Evolutionary conservation across 345 rosid species (phyloP).

Genomic region (Arabis alpina): DNA sequence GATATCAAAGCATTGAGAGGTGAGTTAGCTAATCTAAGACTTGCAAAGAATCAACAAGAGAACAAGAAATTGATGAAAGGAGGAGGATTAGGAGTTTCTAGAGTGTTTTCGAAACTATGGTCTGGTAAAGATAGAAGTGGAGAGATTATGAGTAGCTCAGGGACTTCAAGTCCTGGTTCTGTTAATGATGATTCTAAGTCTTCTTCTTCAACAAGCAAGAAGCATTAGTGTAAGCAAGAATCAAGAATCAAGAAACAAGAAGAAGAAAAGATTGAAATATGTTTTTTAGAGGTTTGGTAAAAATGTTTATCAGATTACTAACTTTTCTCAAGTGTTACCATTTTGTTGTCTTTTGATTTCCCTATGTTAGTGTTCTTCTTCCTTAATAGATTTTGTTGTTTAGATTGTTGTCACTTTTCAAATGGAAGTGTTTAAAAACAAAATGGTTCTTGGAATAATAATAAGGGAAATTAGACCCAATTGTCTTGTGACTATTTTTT

Average conservation of each 20-base stretch:
- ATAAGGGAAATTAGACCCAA: background rate
- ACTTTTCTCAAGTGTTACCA: slow-evolving; percentile 31
- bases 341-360: slow-evolving; percentile 26
- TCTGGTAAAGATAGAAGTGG: slow-evolving; percentile 64
- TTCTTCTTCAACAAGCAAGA: slow-evolving; percentile 67
- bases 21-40: slow-evolving; percentile 57
- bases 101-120: slow-evolving; percentile 67
- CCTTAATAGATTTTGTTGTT: slow-evolving; percentile 11
- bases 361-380: slow-evolving; percentile 20
- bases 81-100: slow-evolving; percentile 68
- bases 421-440: slow-evolving; percentile 29
- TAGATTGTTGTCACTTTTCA: slow-evolving; percentile 25
- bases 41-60: slow-evolving; percentile 46
- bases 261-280: background rate
- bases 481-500: background rate
- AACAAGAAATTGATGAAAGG: slow-evolving; percentile 42
- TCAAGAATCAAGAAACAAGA: background rate
- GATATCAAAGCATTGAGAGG: slow-evolving; percentile 73
- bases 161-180: slow-evolving; percentile 81
- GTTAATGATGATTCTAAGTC: slow-evolving; percentile 70
- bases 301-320: slow-evolving; percentile 24
- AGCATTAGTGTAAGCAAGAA: slow-evolving; percentile 39
- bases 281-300: slow-evolving; percentile 10
- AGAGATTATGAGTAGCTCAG: slow-evolving; percentile 69
- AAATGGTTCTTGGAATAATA: slow-evolving; percentile 24